A percentile compares a stretch with the other conserved stretches of the same genome.
Evolutionary conservation across 805 yeast genomes (phyloP).

Genomic region (Debaryomyces castellii): DNA sequence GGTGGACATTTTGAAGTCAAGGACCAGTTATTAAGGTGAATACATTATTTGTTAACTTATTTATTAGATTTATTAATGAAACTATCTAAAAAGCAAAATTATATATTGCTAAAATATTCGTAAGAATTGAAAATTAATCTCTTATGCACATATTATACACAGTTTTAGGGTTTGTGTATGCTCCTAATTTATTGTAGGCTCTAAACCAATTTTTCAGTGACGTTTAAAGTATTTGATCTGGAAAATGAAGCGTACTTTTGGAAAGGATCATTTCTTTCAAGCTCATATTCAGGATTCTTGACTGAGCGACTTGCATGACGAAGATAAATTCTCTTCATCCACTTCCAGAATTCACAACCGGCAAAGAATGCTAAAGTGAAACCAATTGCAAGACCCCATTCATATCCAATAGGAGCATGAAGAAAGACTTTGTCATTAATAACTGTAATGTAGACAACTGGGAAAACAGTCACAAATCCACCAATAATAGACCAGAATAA

Average conservation of each 20-base stretch:
- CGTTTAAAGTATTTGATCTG: constrained; percentile 34
- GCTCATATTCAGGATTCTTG: constrained; percentile 35
- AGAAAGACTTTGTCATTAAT: constrained; percentile 74
- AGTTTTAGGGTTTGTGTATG: not conserved
- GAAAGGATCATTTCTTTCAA: constrained; percentile 41
- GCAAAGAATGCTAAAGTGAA: constrained; percentile 55
- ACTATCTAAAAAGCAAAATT: not conserved
- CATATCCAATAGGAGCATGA: constrained; percentile 69
- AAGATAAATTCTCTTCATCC: constrained; percentile 56
- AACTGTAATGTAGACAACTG: constrained; percentile 86
- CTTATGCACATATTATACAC: not conserved
- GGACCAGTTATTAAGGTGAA: constrained; percentile 47
- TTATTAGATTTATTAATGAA: not conserved
- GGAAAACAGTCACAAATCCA: constrained; percentile 73
- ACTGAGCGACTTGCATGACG: constrained; percentile 13
- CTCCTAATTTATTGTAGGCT: not conserved
- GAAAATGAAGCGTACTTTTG: constrained; percentile 40
- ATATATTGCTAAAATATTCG: not conserved
- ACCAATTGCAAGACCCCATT: constrained; percentile 77
- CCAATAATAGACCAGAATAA: constrained; percentile 77
- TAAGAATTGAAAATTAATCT: not conserved
- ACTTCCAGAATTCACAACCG: constrained; percentile 69
- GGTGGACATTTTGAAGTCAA: constrained; percentile 53
- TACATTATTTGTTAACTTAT: not conserved
- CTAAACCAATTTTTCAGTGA: constrained; percentile 5